These are phyloP conservation scores for Plasmodium adleri DNA, from an alignment of 169 alveolate species.

Conservation along the genomic window DNA sequence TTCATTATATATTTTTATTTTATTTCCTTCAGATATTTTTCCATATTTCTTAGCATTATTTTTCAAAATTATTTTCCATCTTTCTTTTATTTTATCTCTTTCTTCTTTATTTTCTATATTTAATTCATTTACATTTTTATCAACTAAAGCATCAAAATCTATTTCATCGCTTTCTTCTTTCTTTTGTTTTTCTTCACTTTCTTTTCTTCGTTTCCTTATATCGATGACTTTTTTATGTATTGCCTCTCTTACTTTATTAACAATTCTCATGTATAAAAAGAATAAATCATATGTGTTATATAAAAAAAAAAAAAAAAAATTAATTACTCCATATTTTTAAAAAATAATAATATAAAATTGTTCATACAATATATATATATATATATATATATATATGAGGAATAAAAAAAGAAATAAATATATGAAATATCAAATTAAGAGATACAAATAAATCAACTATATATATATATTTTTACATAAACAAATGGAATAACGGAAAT, in stretches of 20 bases:
- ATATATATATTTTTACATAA: too few species aligned
- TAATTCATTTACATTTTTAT: slow-evolving; percentile 22
- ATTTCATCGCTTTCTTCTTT: background rate
- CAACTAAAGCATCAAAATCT: slow-evolving; percentile 15
- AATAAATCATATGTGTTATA: too few species aligned
- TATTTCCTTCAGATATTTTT: slow-evolving; percentile 78
- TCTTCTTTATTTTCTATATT: slow-evolving; percentile 15
- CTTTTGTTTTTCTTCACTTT: background rate
- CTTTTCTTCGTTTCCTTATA: background rate
- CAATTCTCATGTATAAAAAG: slow-evolving; percentile 12
- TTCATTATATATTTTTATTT: slow-evolving; percentile 74
- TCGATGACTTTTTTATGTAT: background rate
- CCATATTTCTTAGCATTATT: slow-evolving; percentile 72
- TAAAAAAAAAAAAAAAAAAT: too few species aligned
- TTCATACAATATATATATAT: too few species aligned
- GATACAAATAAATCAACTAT: too few species aligned
- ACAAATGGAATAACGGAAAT: too few species aligned
- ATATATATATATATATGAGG: too few species aligned
- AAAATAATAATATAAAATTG: too few species aligned
- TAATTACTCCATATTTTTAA: too few species aligned
- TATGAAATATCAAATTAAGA: too few species aligned
- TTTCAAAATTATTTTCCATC: slow-evolving; percentile 38
- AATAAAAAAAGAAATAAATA: too few species aligned
- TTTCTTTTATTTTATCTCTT: slow-evolving; percentile 8
- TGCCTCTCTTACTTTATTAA: background rate